Evolutionary conservation across 495 filamentous ascomycete genomes (phyloP).

Genomic region (Penicillium canescens): DNA sequence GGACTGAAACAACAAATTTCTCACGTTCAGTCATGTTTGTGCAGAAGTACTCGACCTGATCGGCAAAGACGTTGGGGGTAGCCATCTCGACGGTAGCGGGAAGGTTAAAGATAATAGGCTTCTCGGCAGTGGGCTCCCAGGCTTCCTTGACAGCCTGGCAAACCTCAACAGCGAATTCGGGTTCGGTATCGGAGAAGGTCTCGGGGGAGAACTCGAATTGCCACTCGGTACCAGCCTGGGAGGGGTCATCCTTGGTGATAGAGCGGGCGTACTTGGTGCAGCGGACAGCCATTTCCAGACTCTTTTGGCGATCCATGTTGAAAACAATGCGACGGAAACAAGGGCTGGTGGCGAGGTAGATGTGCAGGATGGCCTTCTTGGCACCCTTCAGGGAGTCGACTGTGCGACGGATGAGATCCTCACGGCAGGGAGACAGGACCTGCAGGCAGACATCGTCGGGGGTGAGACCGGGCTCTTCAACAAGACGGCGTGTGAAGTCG

Average conservation of each 20-base stretch:
- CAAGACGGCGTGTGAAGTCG: conserved; percentile 86
- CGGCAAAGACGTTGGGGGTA: conserved; percentile 94
- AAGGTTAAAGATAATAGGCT: conserved; percentile 95
- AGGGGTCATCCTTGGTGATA: conserved; percentile 93
- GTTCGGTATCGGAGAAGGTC: conserved; percentile 89
- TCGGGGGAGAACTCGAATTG: conserved; percentile 95
- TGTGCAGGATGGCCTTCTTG: conserved; percentile 95
- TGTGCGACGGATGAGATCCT: conserved; percentile 88
- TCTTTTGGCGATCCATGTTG: conserved; percentile 79
- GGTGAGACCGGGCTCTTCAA: conserved; percentile 82
- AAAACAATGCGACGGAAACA: conserved; percentile 93
- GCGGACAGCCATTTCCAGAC: conserved; percentile 77
- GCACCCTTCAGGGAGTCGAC: conserved; percentile 86
- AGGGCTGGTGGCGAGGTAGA: conserved; percentile 93
- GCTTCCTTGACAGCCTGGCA: conserved; percentile 96
- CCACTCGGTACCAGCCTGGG: conserved; percentile 75
- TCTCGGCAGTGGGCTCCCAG: conserved; percentile 80
- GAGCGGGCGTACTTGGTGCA: conserved; percentile 85
- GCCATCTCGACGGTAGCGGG: conserved; percentile 96
- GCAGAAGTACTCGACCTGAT: conserved; percentile 97
- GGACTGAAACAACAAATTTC: conserved; percentile 80
- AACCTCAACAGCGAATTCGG: conserved; percentile 78
- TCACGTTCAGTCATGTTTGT: conserved; percentile 73
- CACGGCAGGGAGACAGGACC: conserved; percentile 88
- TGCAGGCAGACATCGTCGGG: conserved; percentile 96